A percentile compares a stretch with the other conserved stretches of the same genome.
phyloP scores from a whole-genome alignment of 2,329 filamentous ascomycete genomes.

The Monosporascus sp. region DNA sequence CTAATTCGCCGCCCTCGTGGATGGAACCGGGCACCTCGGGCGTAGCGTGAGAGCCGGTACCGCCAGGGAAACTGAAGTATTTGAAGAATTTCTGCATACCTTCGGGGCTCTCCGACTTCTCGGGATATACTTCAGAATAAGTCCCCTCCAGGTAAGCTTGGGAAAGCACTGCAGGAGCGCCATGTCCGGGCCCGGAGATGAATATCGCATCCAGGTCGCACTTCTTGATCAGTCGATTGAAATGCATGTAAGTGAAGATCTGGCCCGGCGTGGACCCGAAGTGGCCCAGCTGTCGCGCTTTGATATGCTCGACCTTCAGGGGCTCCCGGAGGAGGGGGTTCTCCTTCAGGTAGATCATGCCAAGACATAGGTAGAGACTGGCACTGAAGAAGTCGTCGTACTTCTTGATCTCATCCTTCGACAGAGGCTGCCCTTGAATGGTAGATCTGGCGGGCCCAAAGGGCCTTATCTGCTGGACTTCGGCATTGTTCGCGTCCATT shows the following conservation, averaged over 20 bases:
- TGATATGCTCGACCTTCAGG: slow-evolving; percentile 64
- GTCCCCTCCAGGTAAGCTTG: slow-evolving; percentile 74
- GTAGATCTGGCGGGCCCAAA: slow-evolving; percentile 64
- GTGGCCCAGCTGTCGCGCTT: slow-evolving; percentile 67
- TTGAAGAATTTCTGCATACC: slow-evolving; percentile 76
- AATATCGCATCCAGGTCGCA: slow-evolving; percentile 69
- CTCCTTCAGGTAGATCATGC: slow-evolving; percentile 73
- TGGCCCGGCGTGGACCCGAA: slow-evolving; percentile 79
- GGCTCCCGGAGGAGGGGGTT: slow-evolving; percentile 69
- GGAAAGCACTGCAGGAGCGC: slow-evolving; percentile 69
- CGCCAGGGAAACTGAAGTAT: slow-evolving; percentile 76
- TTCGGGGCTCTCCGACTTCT: slow-evolving; percentile 62
- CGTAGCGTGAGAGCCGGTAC: slow-evolving; percentile 72
- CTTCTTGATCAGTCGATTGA: slow-evolving; percentile 78
- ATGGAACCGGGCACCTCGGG: slow-evolving; percentile 73
- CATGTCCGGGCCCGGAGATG: slow-evolving; percentile 72
- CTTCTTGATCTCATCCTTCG: slow-evolving; percentile 59
- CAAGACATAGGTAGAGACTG: slow-evolving; percentile 68
- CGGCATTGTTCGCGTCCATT: slow-evolving; percentile 22
- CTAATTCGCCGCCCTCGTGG: slow-evolving; percentile 75
- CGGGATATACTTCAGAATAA: slow-evolving; percentile 72
- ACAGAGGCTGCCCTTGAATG: slow-evolving; percentile 56
- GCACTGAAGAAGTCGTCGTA: slow-evolving; percentile 71
- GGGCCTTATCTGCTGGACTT: slow-evolving; percentile 54
- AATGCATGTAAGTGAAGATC: slow-evolving; percentile 76